These are phyloP conservation scores for Colletotrichum chrysophilum DNA, from an alignment of 2,329 filamentous ascomycete species.

Conservation along the genomic window DNA sequence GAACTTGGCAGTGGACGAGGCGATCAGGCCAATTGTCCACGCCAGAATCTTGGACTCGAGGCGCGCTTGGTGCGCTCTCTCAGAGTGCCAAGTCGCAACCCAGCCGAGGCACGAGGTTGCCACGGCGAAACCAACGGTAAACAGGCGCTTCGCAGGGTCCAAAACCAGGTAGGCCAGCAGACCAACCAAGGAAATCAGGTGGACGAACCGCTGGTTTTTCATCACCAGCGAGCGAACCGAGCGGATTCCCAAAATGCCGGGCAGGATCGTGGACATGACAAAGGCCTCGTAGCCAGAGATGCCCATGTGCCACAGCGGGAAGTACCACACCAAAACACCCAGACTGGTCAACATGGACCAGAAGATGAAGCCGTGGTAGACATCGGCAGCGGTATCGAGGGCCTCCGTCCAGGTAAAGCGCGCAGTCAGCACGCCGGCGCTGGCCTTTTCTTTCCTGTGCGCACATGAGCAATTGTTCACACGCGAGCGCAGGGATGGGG, in stretches of 20 bases:
- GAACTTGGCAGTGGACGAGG: conserved; percentile 90
- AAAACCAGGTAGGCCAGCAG: conserved; percentile 80
- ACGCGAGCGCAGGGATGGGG: neutral
- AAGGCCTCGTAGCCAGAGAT: conserved; percentile 95
- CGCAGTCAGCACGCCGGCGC: conserved; percentile 71
- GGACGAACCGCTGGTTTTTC: conserved; percentile 71
- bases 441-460: conserved; percentile 75
- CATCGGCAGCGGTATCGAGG: conserved; percentile 82
- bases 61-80: conserved; percentile 73
- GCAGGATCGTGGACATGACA: conserved; percentile 84
- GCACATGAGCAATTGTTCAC: neutral
- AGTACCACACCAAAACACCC: conserved; percentile 93
- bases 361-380: conserved; percentile 95
- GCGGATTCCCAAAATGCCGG: conserved; percentile 76
- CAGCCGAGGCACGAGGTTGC: conserved; percentile 82
- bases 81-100: conserved; percentile 81
- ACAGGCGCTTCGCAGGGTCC: conserved; percentile 77
- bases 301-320: conserved; percentile 98
- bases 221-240: conserved; percentile 71
- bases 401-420: conserved; percentile 77
- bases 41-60: conserved; percentile 84
- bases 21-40: conserved; percentile 80
- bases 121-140: conserved; percentile 81
- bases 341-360: conserved; percentile 94
- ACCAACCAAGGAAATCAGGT: conserved; percentile 79